These are phyloP conservation scores for Apium graveolens DNA, from an alignment of 129 eudicot genomes.

Conservation along the genomic window DNA sequence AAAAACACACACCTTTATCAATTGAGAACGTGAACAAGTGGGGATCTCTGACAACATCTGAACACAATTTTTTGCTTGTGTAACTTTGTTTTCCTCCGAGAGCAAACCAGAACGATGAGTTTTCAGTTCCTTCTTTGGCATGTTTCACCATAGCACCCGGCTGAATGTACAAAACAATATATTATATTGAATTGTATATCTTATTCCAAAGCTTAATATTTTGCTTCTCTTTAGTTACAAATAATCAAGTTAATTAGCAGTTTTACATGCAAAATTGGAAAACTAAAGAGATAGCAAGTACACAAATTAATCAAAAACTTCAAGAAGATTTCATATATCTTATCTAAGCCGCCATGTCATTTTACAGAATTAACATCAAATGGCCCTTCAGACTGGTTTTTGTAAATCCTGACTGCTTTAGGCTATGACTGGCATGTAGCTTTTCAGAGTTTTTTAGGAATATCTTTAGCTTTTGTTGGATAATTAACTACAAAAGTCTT, in stretches of 20 bases:
- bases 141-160: slow-evolving; percentile 72
- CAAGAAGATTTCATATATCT: not conserved
- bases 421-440: not conserved
- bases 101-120: slow-evolving; percentile 86
- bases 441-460: not conserved
- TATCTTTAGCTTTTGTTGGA: not conserved
- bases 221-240: not conserved
- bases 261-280: not conserved
- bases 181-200: too few relatives aligned
- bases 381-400: not conserved
- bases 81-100: slow-evolving; percentile 92
- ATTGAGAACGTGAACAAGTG: slow-evolving; percentile 69
- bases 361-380: not conserved
- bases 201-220: not conserved
- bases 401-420: not conserved
- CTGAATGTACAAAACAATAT: slow-evolving; percentile 27
- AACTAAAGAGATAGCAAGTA: not conserved
- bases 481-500: not conserved
- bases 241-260: not conserved
- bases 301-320: not conserved
- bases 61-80: slow-evolving; percentile 69
- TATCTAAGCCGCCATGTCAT: not conserved
- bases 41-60: slow-evolving; percentile 75
- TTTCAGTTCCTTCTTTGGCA: slow-evolving; percentile 98
- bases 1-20: slow-evolving; percentile 47